Evolutionary conservation across 441 rosid genomes (phyloP).

Genomic region (Geranium incanum): DNA sequence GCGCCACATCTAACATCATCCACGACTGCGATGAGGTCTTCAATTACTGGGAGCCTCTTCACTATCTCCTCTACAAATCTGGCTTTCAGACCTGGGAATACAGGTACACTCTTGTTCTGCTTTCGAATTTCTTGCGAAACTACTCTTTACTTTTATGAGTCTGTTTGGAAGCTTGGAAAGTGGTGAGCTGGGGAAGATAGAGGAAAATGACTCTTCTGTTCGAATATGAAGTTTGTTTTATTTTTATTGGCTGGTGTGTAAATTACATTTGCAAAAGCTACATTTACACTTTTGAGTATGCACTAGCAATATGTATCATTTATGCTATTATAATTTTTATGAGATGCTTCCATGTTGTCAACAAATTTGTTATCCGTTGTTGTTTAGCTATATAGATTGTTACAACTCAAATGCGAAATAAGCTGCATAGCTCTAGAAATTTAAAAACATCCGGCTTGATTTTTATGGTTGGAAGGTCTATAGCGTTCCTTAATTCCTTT

Average conservation of each 20-base stretch:
- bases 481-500: neutral
- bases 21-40: slow-evolving; percentile 98
- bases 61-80: slow-evolving; percentile 74
- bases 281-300: neutral
- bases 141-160: neutral
- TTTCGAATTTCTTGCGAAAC: neutral
- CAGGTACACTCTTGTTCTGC: slow-evolving; percentile 38
- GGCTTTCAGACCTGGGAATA: slow-evolving; percentile 98
- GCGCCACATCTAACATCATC: slow-evolving; percentile 84
- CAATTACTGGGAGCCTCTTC: slow-evolving; percentile 98
- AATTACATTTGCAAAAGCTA: neutral
- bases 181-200: neutral
- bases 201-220: neutral
- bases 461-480: neutral
- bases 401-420: neutral
- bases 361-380: neutral
- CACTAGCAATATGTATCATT: neutral
- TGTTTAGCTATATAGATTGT: neutral
- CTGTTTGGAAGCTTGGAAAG: neutral
- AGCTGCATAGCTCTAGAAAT: neutral
- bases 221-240: neutral
- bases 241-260: neutral
- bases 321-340: neutral
- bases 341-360: neutral
- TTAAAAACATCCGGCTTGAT: neutral